These are phyloP conservation scores for Arabidopsis thaliana DNA, from an alignment of 345 rosid genomes.

Conservation along the genomic window DNA sequence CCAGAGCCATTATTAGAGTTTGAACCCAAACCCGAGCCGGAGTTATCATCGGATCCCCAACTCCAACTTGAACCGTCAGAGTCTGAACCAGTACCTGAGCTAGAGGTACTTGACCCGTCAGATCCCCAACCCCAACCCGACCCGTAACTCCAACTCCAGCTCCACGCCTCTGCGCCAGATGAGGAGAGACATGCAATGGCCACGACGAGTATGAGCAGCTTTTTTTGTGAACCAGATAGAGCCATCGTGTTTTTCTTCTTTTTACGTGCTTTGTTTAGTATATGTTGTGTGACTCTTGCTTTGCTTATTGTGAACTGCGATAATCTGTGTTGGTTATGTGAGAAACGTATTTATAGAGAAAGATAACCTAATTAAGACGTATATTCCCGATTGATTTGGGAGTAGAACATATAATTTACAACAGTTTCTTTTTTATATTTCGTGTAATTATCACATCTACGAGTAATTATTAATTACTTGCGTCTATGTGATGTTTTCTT, in stretches of 20 bases:
- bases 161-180: conserved; percentile 31
- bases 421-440: neutral
- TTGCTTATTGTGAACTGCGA: neutral
- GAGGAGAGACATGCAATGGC: conserved; percentile 35
- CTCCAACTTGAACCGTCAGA: conserved; percentile 29
- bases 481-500: neutral
- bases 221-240: conserved; percentile 33
- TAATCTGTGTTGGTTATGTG: neutral
- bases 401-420: conserved; percentile 1
- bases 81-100: conserved; percentile 29
- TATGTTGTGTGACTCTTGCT: too few species aligned
- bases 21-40: conserved; percentile 28
- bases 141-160: conserved; percentile 36
- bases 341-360: conserved; percentile 21
- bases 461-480: neutral
- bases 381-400: neutral
- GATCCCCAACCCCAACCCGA: conserved; percentile 40
- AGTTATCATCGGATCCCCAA: conserved; percentile 31
- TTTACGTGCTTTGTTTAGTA: neutral
- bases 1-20: conserved; percentile 28
- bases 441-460: neutral
- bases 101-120: conserved; percentile 27
- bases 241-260: conserved; percentile 17
- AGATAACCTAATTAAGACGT: neutral
- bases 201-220: conserved; percentile 15